Conservation (phyloP, 2,329 filamentous ascomycete genomes). For the Sporothrix curviconia region DNA sequence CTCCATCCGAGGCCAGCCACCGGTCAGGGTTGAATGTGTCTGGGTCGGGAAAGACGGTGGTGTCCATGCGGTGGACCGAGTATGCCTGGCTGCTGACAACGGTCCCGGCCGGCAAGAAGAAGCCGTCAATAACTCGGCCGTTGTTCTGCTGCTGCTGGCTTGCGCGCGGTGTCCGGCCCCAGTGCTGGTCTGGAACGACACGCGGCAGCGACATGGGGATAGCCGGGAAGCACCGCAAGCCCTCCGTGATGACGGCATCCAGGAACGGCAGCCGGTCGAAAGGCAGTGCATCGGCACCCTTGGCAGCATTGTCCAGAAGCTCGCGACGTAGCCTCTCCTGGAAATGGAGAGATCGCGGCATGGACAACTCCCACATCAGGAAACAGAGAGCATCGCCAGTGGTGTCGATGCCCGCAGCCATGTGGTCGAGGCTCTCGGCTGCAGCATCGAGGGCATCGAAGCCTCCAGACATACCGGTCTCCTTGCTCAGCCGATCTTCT, state of each 20-base stretch:
- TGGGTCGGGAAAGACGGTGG: constrained; percentile 68
- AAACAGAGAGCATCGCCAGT: constrained; percentile 65
- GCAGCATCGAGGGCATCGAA: constrained; percentile 51
- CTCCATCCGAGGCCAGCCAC: constrained; percentile 70
- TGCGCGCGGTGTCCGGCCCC: neutral
- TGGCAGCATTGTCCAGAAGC: constrained; percentile 34
- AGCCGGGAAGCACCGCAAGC: constrained; percentile 54
- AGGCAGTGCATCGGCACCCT: constrained; percentile 15
- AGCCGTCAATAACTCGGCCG: constrained; percentile 50
- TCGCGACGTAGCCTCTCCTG: constrained; percentile 50
- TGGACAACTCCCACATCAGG: constrained; percentile 64
- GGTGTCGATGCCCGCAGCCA: constrained; percentile 66
- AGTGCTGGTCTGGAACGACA: constrained; percentile 41
- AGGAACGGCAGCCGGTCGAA: constrained; percentile 51
- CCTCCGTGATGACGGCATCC: constrained; percentile 58
- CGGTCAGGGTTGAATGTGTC: constrained; percentile 73
- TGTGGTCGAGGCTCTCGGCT: constrained; percentile 64
- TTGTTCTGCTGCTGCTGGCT: constrained; percentile 22
- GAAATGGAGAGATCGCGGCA: constrained; percentile 44
- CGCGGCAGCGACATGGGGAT: constrained; percentile 63
- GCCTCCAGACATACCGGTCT: no score
- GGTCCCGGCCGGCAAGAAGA: constrained; percentile 45
- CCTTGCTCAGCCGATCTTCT: constrained; percentile 1
- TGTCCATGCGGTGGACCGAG: constrained; percentile 53
- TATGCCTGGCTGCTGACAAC: constrained; percentile 57